Evolutionary conservation across 73 alveolate species (phyloP).

Genomic region (Paramecium pentaurelia): DNA sequence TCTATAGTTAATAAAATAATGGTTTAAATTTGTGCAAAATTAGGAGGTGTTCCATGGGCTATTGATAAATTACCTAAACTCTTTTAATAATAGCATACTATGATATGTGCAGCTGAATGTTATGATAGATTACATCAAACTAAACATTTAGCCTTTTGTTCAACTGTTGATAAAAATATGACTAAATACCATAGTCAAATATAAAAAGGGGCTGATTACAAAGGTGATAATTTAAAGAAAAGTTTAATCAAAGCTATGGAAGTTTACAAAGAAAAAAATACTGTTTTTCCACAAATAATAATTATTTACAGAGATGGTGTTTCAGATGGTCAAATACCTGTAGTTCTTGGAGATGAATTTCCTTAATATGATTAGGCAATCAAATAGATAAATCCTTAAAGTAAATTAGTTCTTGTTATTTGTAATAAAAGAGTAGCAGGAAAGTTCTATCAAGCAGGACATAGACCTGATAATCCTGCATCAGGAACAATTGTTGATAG

Average conservation of each 20-base stretch:
- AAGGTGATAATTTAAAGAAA: not conserved
- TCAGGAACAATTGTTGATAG: constrained; percentile 92
- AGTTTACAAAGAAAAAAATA: not conserved
- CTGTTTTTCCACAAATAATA: constrained; percentile 12
- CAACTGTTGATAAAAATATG: constrained; percentile 68
- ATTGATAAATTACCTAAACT: constrained; percentile 77
- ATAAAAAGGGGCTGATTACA: constrained; percentile 66
- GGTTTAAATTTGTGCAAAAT: constrained; percentile 91
- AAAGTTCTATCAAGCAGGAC: constrained; percentile 55
- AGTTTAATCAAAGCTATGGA: not conserved
- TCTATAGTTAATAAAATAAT: constrained; percentile 90
- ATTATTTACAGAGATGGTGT: constrained; percentile 82
- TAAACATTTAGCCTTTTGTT: constrained; percentile 69
- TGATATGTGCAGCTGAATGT: constrained; percentile 84
- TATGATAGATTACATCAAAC: constrained; percentile 66
- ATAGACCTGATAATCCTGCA: constrained; percentile 72
- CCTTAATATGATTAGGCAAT: constrained; percentile 69
- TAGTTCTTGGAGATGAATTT: constrained; percentile 66
- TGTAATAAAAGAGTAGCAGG: constrained; percentile 70
- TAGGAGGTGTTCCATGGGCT: constrained; percentile 98
- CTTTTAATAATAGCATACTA: constrained; percentile 77
- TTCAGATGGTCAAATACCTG: constrained; percentile 68
- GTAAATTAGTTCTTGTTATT: not conserved
- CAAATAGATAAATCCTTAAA: not conserved
- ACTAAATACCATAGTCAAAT: constrained; percentile 66